These are phyloP conservation scores for Solanum pennellii DNA, from an alignment of 257 asterid genomes.

Conservation along the genomic window DNA sequence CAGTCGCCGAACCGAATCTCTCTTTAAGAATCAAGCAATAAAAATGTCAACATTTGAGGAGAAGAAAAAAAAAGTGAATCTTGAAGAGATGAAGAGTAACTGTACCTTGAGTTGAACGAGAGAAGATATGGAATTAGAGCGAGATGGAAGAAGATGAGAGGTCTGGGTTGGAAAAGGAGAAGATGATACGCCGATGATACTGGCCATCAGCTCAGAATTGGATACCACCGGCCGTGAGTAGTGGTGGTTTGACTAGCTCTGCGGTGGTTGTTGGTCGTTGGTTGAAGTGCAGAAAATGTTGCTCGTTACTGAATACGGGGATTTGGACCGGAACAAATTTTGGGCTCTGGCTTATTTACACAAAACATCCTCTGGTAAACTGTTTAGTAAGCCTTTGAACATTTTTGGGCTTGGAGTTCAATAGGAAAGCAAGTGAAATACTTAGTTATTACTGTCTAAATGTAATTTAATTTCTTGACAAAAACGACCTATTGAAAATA, in stretches of 20 bases:
- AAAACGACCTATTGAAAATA: rapidly evolving
- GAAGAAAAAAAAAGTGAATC: background rate
- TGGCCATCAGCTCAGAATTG: conserved; percentile 11
- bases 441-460: background rate
- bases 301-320: background rate
- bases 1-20: conserved; percentile 20
- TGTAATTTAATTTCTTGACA: background rate
- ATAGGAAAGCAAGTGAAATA: background rate
- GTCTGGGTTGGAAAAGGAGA: conserved; percentile 23
- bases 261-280: background rate
- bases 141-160: conserved; percentile 12
- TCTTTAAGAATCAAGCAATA: conserved; percentile 20
- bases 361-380: background rate
- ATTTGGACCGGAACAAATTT: background rate
- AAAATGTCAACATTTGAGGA: background rate
- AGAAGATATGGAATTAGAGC: background rate
- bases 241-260: background rate
- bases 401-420: background rate
- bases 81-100: background rate
- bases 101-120: conserved; percentile 33
- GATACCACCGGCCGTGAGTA: background rate
- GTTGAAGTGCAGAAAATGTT: background rate
- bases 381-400: background rate
- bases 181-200: conserved; percentile 28
- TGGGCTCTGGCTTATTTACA: background rate